Conservation (phyloP, 169 alveolate genomes). For the Pseudocohnilembus persalinus region DNA sequence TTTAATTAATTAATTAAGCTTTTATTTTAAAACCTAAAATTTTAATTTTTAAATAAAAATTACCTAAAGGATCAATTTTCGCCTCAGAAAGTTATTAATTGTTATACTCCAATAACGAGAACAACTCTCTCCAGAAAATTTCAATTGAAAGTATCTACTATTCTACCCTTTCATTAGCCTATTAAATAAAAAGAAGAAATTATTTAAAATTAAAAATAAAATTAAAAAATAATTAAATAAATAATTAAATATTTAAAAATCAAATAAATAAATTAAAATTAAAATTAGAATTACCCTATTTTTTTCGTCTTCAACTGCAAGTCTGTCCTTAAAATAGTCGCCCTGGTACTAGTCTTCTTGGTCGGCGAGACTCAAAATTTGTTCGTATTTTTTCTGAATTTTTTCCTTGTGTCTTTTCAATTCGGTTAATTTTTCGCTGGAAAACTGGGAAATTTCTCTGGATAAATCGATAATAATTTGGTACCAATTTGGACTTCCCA, state of each 20-base stretch:
- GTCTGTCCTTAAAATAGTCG: background rate
- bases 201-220: too few species aligned
- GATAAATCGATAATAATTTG: background rate
- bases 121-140: conserved; percentile 34
- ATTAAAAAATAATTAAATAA: too few species aligned
- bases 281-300: too few species aligned
- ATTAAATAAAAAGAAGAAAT: too few species aligned
- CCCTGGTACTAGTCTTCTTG: background rate
- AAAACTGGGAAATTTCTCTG: background rate
- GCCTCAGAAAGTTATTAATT: too few species aligned
- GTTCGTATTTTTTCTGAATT: background rate
- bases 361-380: background rate
- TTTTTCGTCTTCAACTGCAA: background rate
- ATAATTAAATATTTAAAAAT: too few species aligned
- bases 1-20: too few species aligned
- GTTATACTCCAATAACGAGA: background rate
- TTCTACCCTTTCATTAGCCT: background rate
- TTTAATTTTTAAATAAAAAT: conserved; percentile 6
- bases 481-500: background rate
- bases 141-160: conserved; percentile 5
- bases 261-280: too few species aligned
- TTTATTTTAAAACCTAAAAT: background rate
- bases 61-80: background rate
- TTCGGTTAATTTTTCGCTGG: background rate
- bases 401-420: background rate